Percentiles rank a stretch among this genome's conserved stretches.
phyloP scores from a whole-genome alignment of 768 basidiomycete species.

The Termitomyces sp. region DNA sequence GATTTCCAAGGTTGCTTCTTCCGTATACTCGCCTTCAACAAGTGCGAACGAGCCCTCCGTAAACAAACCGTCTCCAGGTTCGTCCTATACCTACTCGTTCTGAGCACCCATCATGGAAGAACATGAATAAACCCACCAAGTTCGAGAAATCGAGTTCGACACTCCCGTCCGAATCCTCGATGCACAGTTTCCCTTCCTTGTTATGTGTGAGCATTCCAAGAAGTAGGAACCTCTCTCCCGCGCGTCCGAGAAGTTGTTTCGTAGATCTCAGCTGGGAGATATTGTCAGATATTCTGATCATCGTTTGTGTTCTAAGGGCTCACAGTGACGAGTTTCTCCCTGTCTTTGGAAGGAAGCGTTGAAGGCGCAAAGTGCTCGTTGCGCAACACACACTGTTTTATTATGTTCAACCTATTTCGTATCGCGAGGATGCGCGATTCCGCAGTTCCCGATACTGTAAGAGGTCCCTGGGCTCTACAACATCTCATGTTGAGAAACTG shows the following conservation, averaged over 20 bases:
- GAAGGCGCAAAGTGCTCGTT: conserved; percentile 99
- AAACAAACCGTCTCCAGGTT: conserved; percentile 92
- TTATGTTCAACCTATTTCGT: conserved; percentile 83
- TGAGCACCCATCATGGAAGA: conserved; percentile 12
- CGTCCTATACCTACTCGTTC: conserved; percentile 42
- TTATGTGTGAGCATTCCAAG: conserved; percentile 89
- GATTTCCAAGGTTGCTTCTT: conserved; percentile 83
- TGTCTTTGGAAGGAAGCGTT: conserved; percentile 82
- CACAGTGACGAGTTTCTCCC: conserved; percentile 85
- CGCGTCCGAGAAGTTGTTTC: conserved; percentile 89
- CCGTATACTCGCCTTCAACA: conserved; percentile 94
- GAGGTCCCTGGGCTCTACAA: conserved; percentile 44
- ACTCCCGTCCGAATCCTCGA: conserved; percentile 90
- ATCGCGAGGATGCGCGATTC: conserved; percentile 75
- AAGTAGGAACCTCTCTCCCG: conserved; percentile 85
- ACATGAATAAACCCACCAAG: conserved; percentile 45
- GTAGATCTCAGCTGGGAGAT: conserved; percentile 77
- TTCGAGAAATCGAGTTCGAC: conserved; percentile 87
- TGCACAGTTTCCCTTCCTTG: conserved; percentile 84
- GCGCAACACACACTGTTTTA: conserved; percentile 87
- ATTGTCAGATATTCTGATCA: background rate
- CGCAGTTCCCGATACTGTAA: conserved; percentile 77
- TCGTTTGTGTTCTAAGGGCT: conserved; percentile 14
- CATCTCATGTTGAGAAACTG: background rate
- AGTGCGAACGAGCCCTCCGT: conserved; percentile 95